A percentile compares a stretch with the other conserved stretches of the same genome.
Conservation (phyloP, 78 protist genomes). For the slime mould (Dictyostelium discoideum) region DNA sequence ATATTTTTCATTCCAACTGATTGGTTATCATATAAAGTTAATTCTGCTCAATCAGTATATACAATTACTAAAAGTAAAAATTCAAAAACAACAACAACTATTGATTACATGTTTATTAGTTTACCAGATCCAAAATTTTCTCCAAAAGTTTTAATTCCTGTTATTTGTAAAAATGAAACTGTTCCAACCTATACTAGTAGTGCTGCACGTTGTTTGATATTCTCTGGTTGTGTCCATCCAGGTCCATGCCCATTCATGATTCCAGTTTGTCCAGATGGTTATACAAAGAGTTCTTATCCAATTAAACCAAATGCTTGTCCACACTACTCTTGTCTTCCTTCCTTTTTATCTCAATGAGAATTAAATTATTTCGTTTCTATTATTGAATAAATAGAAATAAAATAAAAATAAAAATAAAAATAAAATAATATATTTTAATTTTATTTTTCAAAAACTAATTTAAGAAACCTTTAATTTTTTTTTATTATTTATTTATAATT, state of each 20-base stretch:
- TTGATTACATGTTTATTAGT: not conserved
- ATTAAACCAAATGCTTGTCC: constrained; percentile 18
- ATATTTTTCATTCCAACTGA: not conserved
- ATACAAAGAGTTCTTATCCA: not conserved
- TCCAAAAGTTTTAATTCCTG: not conserved
- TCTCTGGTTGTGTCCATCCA: not conserved
- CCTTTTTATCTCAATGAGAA: not conserved
- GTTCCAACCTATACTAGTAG: not conserved
- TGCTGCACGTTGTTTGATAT: not conserved
- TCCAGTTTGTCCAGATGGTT: constrained; percentile 8
- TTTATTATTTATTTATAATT: too few relatives aligned
- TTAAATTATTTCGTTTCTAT: too few relatives aligned
- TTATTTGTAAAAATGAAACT: not conserved
- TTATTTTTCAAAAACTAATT: too few relatives aligned
- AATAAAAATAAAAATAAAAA: too few relatives aligned
- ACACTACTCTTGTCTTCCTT: constrained; percentile 2
- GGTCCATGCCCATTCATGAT: not conserved
- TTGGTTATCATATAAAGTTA: not conserved
- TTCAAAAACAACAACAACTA: not conserved
- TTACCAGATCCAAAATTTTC: not conserved
- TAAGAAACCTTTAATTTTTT: too few relatives aligned
- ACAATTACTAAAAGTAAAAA: not conserved
- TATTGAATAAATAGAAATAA: too few relatives aligned
- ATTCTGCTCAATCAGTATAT: not conserved
- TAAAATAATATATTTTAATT: too few relatives aligned